Conservation (phyloP, 441 rosid species). For the Manihot esculenta region DNA sequence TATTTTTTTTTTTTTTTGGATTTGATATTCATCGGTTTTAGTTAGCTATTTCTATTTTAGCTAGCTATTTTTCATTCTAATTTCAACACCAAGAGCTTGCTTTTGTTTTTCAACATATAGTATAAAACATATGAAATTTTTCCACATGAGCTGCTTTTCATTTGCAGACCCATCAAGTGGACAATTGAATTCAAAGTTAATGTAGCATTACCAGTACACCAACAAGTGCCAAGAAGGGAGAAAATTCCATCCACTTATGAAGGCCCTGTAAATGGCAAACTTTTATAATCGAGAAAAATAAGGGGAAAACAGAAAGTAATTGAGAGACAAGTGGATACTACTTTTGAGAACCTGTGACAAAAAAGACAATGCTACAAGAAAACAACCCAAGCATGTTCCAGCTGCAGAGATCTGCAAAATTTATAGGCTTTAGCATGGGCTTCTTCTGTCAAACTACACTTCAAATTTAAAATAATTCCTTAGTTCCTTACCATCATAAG, state of each 20-base stretch:
- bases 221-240: constrained; percentile 52
- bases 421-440: neutral
- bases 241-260: constrained; percentile 24
- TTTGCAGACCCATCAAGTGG: neutral
- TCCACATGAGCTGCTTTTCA: neutral
- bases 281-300: neutral
- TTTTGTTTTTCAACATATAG: too few species aligned
- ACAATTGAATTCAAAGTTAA: neutral
- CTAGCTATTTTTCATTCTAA: too few species aligned
- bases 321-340: neutral
- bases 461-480: neutral
- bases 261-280: constrained; percentile 40
- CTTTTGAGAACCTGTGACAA: constrained; percentile 43
- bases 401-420: constrained; percentile 64
- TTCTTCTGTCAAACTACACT: neutral
- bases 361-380: constrained; percentile 54
- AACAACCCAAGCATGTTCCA: constrained; percentile 72
- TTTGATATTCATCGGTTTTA: too few species aligned
- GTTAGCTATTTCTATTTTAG: too few species aligned
- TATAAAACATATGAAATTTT: neutral
- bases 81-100: too few species aligned
- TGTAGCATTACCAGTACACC: constrained; percentile 64
- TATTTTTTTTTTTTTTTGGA: too few species aligned
- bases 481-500: constrained; percentile 55
- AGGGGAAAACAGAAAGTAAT: neutral